Base-by-base conservation (phyloP, 78 protist genomes). In the Isochrysis galbana region DNA sequence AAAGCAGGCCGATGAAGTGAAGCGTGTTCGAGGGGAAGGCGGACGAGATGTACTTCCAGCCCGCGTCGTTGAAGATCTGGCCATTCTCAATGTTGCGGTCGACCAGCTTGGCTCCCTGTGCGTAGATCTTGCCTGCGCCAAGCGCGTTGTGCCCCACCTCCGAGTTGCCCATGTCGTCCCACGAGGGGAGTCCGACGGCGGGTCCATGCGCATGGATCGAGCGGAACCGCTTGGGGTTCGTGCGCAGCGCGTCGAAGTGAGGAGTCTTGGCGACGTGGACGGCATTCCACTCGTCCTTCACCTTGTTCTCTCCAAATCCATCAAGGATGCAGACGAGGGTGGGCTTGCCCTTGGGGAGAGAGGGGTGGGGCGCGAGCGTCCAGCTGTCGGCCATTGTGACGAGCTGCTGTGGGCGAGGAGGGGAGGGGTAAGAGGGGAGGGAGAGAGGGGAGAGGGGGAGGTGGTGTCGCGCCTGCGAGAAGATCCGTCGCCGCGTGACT, bases 61-160 rank as follows among this genome's bases (percentile, higher is more conserved):
- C 67, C 10, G 10, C 67, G 19, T 54, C 67, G 32, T 54, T 54
- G 67, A 54, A 54, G 19, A 54, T 54, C 82, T 72, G 82, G 26
- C 94, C 95, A 11, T 23, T 5, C 10, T 45, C 78, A 22, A 95
- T 2, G 38, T 87, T 10, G 10, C 61, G 48, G 90, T 94, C 89
- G 23, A 95, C 95, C 26, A 93, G 93, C 88, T 69, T 86, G 36
- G 95, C 91, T 32, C 95, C 97, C 84, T 95, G 97, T 11, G n/a
- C 26, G 42, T 36, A 91, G 38, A 95, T n/a, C 26, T 82, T 74
- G 21, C 97, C 97, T 0, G 92, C 25, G 1, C 97, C 97, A n/a
- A 94, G 41, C 36, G 95, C 95, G 45, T 94, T 90, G 94, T 95
- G 97, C 36, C 97, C 97, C 0, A 94, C 95, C 87, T 95, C 94